Percentiles rank a stretch among this genome's conserved stretches.
phyloP scores from a whole-genome alignment of 371 early-diverging fungal genomes.

The Apophysomyces sp. region DNA sequence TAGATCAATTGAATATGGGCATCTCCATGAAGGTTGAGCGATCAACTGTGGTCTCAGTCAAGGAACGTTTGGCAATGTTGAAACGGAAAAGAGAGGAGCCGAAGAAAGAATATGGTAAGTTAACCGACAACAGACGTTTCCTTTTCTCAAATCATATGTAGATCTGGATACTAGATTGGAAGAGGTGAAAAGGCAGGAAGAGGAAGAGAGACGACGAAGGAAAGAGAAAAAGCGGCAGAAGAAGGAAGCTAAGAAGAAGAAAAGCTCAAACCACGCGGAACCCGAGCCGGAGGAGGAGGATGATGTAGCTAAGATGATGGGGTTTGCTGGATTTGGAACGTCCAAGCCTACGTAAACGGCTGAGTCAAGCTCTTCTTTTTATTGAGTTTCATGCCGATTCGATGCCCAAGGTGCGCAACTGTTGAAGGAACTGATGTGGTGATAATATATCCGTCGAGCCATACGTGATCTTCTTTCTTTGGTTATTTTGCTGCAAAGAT shows the following conservation, averaged over 20 bases:
- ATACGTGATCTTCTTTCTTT: constrained; percentile 87
- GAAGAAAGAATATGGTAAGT: constrained; percentile 51
- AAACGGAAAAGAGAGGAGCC: constrained; percentile 60
- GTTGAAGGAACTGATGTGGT: constrained; percentile 82
- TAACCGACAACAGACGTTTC: too few relatives aligned
- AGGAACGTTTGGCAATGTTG: constrained; percentile 51
- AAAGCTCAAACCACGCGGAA: constrained; percentile 28
- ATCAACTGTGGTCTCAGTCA: constrained; percentile 49
- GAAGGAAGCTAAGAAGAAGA: constrained; percentile 46
- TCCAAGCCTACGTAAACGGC: constrained; percentile 27
- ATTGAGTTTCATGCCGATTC: constrained; percentile 12
- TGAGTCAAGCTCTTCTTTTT: background rate
- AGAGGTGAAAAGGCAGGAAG: constrained; percentile 45
- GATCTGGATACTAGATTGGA: constrained; percentile 59
- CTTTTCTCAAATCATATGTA: constrained; percentile 8
- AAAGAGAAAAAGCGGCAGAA: constrained; percentile 55
- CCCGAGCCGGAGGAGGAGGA: constrained; percentile 26
- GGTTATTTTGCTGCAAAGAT: constrained; percentile 49
- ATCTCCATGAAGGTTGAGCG: constrained; percentile 78
- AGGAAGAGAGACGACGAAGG: constrained; percentile 48
- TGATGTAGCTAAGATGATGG: constrained; percentile 55
- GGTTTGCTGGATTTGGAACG: constrained; percentile 50
- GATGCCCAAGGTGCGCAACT: constrained; percentile 69
- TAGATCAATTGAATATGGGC: constrained; percentile 60
- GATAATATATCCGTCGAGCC: constrained; percentile 95